Evolutionary conservation across 2,329 filamentous ascomycete genomes (phyloP).

Genomic region (Dryadomyces quercivorus): DNA sequence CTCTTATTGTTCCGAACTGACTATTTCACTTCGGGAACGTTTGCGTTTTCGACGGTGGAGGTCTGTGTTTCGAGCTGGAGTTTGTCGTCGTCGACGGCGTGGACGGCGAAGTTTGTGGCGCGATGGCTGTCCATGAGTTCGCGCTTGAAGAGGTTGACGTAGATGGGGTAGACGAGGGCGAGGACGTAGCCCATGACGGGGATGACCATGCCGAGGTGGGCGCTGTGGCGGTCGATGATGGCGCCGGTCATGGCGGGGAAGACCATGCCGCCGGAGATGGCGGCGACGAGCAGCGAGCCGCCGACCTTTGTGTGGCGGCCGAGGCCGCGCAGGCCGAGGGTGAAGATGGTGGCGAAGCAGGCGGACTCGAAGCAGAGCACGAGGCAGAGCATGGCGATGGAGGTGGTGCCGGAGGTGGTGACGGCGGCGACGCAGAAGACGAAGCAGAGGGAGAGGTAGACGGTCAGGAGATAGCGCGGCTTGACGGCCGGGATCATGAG

Average conservation of each 20-base stretch:
- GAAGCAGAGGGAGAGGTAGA: constrained; percentile 38
- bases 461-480: constrained; percentile 41
- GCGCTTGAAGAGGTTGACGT: constrained; percentile 19
- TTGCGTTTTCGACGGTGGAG: constrained; percentile 1
- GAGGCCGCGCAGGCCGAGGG: constrained; percentile 43
- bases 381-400: constrained; percentile 41
- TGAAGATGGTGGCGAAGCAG: constrained; percentile 48
- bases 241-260: constrained; percentile 41
- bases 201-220: constrained; percentile 17
- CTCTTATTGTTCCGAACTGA: no score
- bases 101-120: constrained; percentile 15
- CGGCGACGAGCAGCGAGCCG: constrained; percentile 39
- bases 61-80: constrained; percentile 16
- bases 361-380: constrained; percentile 46
- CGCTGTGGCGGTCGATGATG: constrained; percentile 15
- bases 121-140: constrained; percentile 19
- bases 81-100: constrained; percentile 13
- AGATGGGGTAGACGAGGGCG: constrained; percentile 17
- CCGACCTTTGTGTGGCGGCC: constrained; percentile 44
- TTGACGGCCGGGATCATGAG: constrained; percentile 39
- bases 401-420: constrained; percentile 34
- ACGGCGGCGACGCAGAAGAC: constrained; percentile 43
- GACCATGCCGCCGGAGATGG: constrained; percentile 41
- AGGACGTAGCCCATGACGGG: constrained; percentile 19
- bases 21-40: background rate